Evolutionary conservation across 1,284 basidiomycete species (phyloP).

Genomic region (Rhodotorula sp.): DNA sequence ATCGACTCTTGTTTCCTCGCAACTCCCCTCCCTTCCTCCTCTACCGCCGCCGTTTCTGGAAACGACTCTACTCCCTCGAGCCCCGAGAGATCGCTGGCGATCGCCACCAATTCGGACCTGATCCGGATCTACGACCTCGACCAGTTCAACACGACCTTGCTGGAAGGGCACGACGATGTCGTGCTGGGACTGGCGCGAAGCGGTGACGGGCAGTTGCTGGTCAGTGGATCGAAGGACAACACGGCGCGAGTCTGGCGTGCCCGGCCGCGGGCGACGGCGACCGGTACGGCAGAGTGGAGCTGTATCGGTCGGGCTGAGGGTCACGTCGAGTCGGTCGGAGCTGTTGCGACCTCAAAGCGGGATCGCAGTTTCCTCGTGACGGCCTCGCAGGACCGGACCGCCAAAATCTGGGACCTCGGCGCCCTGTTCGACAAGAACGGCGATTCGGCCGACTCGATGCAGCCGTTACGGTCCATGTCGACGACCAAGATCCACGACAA

Average conservation of each 20-base stretch:
- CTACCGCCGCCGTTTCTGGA: conserved; percentile 23
- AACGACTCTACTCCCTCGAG: conserved; percentile 54
- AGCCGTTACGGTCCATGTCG: conserved; percentile 60
- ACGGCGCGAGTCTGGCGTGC: conserved; percentile 80
- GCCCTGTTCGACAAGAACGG: conserved; percentile 49
- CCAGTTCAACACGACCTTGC: conserved; percentile 70
- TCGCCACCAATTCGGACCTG: conserved; percentile 93
- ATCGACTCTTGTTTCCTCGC: conserved; percentile 77
- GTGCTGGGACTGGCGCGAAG: conserved; percentile 79
- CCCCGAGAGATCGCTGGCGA: conserved; percentile 63
- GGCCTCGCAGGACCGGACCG: conserved; percentile 92
- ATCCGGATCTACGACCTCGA: conserved; percentile 74
- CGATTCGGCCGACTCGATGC: conserved; percentile 43
- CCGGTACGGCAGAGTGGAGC: conserved; percentile 56
- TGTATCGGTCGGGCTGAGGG: conserved; percentile 89
- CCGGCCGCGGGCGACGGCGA: neutral
- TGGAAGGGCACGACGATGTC: conserved; percentile 86
- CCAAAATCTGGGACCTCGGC: conserved; percentile 96
- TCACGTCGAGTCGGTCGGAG: conserved; percentile 90
- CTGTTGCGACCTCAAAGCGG: conserved; percentile 71
- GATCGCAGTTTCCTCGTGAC: conserved; percentile 74
- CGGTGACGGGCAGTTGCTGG: conserved; percentile 67
- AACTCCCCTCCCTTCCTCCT: conserved; percentile 49
- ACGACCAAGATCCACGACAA: conserved; percentile 96
- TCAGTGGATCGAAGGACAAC: conserved; percentile 88